Percentiles rank a stretch among this genome's conserved stretches.
Evolutionary conservation across 352 stramenopile genomes (phyloP).

Genomic region (Phytophthora sojae): DNA sequence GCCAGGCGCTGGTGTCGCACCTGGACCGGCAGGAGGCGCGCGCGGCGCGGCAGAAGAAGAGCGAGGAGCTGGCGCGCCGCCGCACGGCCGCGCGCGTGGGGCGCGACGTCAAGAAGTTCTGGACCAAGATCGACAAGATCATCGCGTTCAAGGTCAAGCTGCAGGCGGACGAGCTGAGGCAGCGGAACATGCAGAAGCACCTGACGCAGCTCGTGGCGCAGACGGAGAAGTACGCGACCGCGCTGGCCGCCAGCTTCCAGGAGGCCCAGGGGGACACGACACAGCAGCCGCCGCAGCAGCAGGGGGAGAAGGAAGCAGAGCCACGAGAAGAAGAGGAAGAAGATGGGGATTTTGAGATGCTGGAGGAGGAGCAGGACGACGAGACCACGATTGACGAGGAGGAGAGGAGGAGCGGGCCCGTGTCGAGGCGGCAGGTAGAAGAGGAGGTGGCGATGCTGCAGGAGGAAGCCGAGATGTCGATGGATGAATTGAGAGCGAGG

Average conservation of each 20-base stretch:
- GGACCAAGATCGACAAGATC: constrained; percentile 98
- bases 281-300: neutral
- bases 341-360: constrained; percentile 34
- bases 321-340: constrained; percentile 6
- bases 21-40: constrained; percentile 29
- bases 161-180: constrained; percentile 83
- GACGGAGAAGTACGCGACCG: constrained; percentile 96
- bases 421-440: constrained; percentile 32
- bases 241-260: constrained; percentile 76
- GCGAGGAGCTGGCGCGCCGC: constrained; percentile 47
- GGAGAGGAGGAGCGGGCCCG: constrained; percentile 54
- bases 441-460: constrained; percentile 91
- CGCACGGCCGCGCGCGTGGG: constrained; percentile 82
- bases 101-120: constrained; percentile 94
- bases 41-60: constrained; percentile 41
- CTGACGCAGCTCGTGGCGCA: constrained; percentile 95
- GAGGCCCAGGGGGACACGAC: constrained; percentile 1
- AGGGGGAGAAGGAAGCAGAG: constrained; percentile 40
- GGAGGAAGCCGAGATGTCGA: constrained; percentile 91
- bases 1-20: constrained; percentile 58
- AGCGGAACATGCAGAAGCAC: constrained; percentile 96
- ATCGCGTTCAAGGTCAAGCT: constrained; percentile 98
- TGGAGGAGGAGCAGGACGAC: constrained; percentile 71
- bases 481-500: neutral
- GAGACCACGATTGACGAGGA: constrained; percentile 91